phyloP scores from a whole-genome alignment of 2,329 filamentous ascomycete genomes.

The Colletotrichum sp. region DNA sequence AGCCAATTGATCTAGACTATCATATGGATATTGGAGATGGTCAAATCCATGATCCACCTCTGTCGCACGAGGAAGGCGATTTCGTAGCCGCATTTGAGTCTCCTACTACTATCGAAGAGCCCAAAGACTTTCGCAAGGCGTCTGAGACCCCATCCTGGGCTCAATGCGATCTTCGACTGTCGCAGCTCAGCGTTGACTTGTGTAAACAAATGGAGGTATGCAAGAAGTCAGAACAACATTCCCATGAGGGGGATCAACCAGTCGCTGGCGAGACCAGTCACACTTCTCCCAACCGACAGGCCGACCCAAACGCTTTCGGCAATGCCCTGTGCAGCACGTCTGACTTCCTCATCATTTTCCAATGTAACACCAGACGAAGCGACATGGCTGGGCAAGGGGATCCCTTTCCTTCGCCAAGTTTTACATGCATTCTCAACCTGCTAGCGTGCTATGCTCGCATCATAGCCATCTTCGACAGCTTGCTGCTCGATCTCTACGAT shows the following conservation, averaged over 20 bases:
- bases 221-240: not conserved
- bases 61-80: not conserved
- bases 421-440: not conserved
- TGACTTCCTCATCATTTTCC: not conserved
- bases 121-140: not conserved
- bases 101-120: not conserved
- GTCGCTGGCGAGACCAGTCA: not conserved
- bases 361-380: not conserved
- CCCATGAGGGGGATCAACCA: not conserved
- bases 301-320: not conserved
- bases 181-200: not conserved
- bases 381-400: not conserved
- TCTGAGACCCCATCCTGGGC: not conserved
- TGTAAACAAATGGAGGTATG: not conserved
- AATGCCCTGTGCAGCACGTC: not conserved
- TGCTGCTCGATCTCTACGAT: not conserved
- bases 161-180: not conserved
- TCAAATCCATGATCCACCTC: not conserved
- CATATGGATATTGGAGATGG: not conserved
- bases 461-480: not conserved
- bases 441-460: not conserved
- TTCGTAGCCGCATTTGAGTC: not conserved
- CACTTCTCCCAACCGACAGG: not conserved
- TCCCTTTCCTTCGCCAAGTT: not conserved
- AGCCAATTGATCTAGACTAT: not conserved